Percentiles rank a stretch among this genome's conserved stretches.
Evolutionary conservation across 2,329 filamentous ascomycete genomes (phyloP).

Genomic region (Colletotrichum costaricense): DNA sequence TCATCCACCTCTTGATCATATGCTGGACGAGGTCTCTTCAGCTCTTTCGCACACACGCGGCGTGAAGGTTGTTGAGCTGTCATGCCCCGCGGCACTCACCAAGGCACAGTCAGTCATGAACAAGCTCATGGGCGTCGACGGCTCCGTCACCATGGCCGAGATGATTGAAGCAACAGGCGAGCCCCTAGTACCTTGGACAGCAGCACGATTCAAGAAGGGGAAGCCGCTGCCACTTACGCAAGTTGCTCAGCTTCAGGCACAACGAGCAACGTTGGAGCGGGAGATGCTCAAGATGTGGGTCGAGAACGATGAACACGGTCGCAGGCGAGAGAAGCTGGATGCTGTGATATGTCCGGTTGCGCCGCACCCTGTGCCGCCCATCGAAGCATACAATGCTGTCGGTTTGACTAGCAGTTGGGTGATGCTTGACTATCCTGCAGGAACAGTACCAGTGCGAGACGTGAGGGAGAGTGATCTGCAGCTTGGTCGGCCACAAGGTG

Average conservation of each 20-base stretch:
- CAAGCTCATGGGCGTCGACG: constrained; percentile 31
- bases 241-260: constrained; percentile 20
- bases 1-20: constrained; percentile 19
- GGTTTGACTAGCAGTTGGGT: constrained; percentile 51
- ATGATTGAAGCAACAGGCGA: constrained; percentile 26
- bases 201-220: constrained; percentile 14
- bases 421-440: constrained; percentile 50
- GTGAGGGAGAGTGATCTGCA: constrained; percentile 18
- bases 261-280: constrained; percentile 14
- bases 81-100: background rate
- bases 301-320: constrained; percentile 8
- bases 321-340: constrained; percentile 51
- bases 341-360: constrained; percentile 68
- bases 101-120: constrained; percentile 29
- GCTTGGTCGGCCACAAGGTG: constrained; percentile 14
- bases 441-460: constrained; percentile 42
- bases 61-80: background rate
- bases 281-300: constrained; percentile 28
- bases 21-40: constrained; percentile 21
- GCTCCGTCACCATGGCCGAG: background rate
- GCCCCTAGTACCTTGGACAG: constrained; percentile 23
- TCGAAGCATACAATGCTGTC: constrained; percentile 41
- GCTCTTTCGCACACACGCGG: background rate
- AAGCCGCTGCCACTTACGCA: background rate
- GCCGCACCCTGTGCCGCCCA: constrained; percentile 67